A percentile compares a stretch with the other conserved stretches of the same genome.
Evolutionary conservation across 176 grass and related monocot species (phyloP).

Genomic region (Sorghum bicolor): Sorghum_bicolor_NCBIv3 NC_012872.2:72216501-72217000

Average conservation of each 20-base stretch:
- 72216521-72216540: conserved; percentile 20
- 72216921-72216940: not conserved
- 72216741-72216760: conserved; percentile 47
- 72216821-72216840: conserved; percentile 28
- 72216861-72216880: conserved; percentile 7
- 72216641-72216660: conserved; percentile 4
- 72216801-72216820: conserved; percentile 42
- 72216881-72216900: not conserved
- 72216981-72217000: not conserved
- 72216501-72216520: conserved; percentile 29
- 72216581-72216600: conserved; percentile 29
- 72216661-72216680: not conserved
- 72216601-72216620: conserved; percentile 42
- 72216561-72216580: conserved; percentile 30
- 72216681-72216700: conserved; percentile 7
- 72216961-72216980: conserved; percentile 17
- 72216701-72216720: conserved; percentile 58
- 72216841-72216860: not conserved
- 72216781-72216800: not conserved
- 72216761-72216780: conserved; percentile 7
- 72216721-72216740: conserved; percentile 48
- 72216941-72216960: not conserved
- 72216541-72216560: conserved; percentile 46
- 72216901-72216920: not conserved
- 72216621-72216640: conserved; percentile 38